Evolutionary conservation across 2,329 filamentous ascomycete genomes (phyloP).

Genomic region (Claviceps spartinae): DNA sequence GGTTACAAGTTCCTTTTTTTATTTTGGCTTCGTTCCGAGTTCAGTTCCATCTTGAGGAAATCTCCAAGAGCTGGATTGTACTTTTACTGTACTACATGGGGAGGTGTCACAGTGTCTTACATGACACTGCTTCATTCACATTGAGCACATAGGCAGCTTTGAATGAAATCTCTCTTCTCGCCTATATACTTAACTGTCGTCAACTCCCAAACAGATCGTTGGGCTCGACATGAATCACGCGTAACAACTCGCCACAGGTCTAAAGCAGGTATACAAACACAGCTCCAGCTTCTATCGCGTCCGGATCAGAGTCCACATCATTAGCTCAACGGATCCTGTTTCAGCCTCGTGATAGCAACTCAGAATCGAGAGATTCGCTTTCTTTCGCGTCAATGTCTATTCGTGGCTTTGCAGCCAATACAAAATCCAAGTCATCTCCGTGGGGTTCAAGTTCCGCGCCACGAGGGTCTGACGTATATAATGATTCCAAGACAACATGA

Average conservation of each 20-base stretch:
- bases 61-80: too few relatives aligned
- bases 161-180: too few relatives aligned
- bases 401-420: slow-evolving; percentile 4
- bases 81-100: too few relatives aligned
- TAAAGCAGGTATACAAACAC: too few relatives aligned
- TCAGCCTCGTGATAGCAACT: not conserved
- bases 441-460: not conserved
- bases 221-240: not conserved
- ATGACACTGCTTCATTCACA: too few relatives aligned
- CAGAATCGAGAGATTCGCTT: not conserved
- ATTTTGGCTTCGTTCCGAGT: too few relatives aligned
- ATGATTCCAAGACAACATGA: not conserved
- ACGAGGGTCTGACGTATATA: not conserved
- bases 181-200: too few relatives aligned
- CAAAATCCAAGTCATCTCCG: slow-evolving; percentile 4
- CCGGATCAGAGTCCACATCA: not conserved
- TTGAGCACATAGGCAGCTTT: too few relatives aligned
- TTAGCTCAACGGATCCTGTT: not conserved
- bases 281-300: not conserved
- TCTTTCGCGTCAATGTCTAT: slow-evolving; percentile 2
- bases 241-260: not conserved
- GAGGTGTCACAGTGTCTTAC: too few relatives aligned
- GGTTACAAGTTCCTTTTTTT: too few relatives aligned
- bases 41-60: too few relatives aligned
- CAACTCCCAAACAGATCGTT: too few relatives aligned